A percentile compares a stretch with the other conserved stretches of the same genome.
Conservation (phyloP, 352 stramenopile genomes). For the Globisporangium heterothallicum region DNA sequence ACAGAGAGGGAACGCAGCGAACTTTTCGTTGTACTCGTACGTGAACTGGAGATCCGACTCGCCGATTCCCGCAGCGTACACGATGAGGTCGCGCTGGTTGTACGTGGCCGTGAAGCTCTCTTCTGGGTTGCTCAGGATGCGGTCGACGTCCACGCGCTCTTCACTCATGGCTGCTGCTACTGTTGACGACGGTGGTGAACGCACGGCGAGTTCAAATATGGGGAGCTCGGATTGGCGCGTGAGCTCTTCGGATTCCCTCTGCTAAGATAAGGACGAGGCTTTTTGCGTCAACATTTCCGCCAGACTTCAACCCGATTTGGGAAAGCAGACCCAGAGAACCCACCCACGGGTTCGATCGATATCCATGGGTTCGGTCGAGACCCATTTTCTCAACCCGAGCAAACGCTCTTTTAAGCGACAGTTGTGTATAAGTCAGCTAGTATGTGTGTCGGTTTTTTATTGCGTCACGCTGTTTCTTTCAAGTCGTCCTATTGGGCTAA, state of each 20-base stretch:
- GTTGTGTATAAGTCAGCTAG: too few species aligned
- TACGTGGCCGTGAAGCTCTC: conserved; percentile 63
- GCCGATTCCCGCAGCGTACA: conserved; percentile 87
- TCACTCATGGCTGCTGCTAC: conserved; percentile 48
- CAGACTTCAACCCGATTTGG: neutral
- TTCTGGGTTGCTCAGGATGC: conserved; percentile 50
- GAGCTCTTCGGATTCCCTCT: too few species aligned
- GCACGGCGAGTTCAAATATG: neutral
- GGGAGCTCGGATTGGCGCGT: too few species aligned
- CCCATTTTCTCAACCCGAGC: too few species aligned
- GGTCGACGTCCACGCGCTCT: conserved; percentile 41
- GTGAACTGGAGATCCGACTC: conserved; percentile 84
- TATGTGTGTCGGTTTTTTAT: too few species aligned
- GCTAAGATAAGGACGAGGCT: too few species aligned
- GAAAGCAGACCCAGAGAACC: neutral
- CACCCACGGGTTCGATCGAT: neutral
- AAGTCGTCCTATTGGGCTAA: too few species aligned
- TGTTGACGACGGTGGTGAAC: neutral
- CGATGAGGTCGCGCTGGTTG: conserved; percentile 86
- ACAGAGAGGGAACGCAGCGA: conserved; percentile 85
- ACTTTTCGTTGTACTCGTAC: conserved; percentile 84
- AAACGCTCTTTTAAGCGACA: too few species aligned
- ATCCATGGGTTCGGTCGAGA: too few species aligned
- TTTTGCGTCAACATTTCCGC: neutral
- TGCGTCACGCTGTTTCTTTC: too few species aligned